Percentiles rank a stretch among this genome's conserved stretches.
phyloP scores from a whole-genome alignment of 2,329 filamentous ascomycete genomes.

The Grosmannia serpens region DNA sequence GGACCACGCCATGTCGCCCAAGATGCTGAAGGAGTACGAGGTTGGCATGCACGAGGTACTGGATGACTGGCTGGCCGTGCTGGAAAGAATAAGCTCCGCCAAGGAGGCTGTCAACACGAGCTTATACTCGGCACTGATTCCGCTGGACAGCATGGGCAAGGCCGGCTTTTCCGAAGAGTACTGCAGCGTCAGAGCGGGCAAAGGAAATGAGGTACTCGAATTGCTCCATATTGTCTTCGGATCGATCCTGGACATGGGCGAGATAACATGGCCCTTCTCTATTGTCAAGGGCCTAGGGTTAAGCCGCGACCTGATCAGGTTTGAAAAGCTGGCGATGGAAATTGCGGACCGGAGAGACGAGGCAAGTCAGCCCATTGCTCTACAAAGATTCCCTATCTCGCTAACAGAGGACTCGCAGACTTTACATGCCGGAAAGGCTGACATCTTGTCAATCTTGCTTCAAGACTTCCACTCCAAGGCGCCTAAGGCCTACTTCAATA shows the following conservation, averaged over 20 bases:
- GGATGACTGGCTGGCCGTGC: background rate
- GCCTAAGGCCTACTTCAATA: background rate
- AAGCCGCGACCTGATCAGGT: background rate
- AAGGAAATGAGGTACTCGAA: background rate
- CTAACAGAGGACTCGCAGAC: background rate
- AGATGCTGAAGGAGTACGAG: background rate
- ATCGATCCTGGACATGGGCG: background rate
- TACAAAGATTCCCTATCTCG: background rate
- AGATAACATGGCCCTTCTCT: background rate
- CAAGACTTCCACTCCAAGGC: background rate
- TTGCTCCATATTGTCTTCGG: background rate
- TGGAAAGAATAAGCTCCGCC: background rate
- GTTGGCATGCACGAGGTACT: background rate
- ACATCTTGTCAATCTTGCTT: background rate
- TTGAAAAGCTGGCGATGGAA: background rate
- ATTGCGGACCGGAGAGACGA: background rate
- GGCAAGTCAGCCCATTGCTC: background rate
- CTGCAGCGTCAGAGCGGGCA: background rate
- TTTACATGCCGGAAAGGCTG: background rate
- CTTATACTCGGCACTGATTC: background rate
- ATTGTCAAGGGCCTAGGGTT: background rate
- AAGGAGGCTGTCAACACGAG: background rate
- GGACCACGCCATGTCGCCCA: background rate
- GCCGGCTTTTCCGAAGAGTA: background rate
- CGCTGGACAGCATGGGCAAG: background rate